Conservation (phyloP, 176 grass and related monocot genomes). For the Miscanthus lutarioriparius region DNA sequence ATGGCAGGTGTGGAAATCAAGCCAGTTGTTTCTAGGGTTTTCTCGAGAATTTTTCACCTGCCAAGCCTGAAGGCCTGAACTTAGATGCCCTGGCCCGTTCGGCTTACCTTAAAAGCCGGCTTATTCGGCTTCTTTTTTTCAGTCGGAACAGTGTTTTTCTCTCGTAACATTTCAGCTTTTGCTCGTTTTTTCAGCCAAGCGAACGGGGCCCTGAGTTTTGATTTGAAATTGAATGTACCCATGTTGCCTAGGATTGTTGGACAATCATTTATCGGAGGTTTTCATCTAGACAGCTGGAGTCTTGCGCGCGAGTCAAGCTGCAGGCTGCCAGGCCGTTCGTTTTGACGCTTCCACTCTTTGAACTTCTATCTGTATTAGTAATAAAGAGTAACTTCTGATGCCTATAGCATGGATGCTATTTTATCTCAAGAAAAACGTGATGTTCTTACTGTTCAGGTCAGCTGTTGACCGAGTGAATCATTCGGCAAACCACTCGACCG, state of each 20-base stretch:
- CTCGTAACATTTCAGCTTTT: no score
- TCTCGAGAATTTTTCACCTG: not conserved
- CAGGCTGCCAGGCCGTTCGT: not conserved
- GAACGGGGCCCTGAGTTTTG: not conserved
- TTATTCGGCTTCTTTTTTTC: no score
- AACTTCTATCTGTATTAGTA: not conserved
- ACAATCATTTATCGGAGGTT: not conserved
- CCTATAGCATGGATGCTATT: not conserved
- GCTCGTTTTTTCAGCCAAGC: no score
- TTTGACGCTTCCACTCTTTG: not conserved
- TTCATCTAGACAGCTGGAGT: not conserved
- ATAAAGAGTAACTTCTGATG: not conserved
- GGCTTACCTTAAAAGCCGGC: no score
- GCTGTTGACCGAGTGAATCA: not conserved
- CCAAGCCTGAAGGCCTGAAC: not conserved
- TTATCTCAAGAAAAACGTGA: not conserved
- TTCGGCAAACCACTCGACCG: not conserved
- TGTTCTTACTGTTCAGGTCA: not conserved
- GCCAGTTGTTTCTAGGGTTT: not conserved
- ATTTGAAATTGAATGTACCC: not conserved
- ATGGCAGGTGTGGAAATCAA: not conserved
- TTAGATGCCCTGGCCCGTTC: no score
- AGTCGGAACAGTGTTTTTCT: no score
- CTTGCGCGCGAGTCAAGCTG: not conserved
- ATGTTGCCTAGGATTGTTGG: not conserved